Evolutionary conservation across 176 grass and related monocot genomes (phyloP).

Genomic region (bread wheat (Triticum aestivum)): IWGSC_CS_RefSeq_v2.1 NC_057800.1:37382609-37383108

Average conservation of each 20-base stretch:
- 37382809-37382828: neutral
- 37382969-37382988: no score
- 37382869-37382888: neutral
- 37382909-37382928: neutral
- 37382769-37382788: neutral
- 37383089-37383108: no score
- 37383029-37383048: no score
- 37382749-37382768: neutral
- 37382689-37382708: neutral
- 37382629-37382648: neutral
- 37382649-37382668: neutral
- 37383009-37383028: no score
- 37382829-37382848: neutral
- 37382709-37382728: neutral
- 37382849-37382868: neutral
- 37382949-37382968: conserved; percentile 58
- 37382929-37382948: neutral
- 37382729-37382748: neutral
- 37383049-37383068: no score
- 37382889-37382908: neutral
- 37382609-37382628: neutral
- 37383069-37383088: no score
- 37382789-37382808: neutral
- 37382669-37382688: neutral
- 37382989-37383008: no score